Percentiles rank a stretch among this genome's conserved stretches.
Evolutionary conservation across 345 rosid genomes (phyloP).

Genomic region (Populus davidiana): DNA sequence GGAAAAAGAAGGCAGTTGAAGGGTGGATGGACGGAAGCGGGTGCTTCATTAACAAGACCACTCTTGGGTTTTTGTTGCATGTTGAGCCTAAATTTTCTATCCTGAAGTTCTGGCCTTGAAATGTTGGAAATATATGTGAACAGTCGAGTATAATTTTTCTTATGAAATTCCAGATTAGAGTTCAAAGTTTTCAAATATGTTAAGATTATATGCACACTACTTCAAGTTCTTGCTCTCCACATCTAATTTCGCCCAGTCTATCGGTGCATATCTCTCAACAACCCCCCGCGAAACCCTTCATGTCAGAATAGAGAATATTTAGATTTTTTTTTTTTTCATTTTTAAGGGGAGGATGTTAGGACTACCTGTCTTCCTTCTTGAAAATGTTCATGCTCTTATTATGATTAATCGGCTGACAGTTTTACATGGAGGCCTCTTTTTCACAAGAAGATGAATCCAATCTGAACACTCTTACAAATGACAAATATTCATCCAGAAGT

Average conservation of each 20-base stretch:
- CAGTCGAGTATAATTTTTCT: conserved; percentile 2
- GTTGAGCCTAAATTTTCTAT: conserved; percentile 16
- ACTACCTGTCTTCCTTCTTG: too few species aligned
- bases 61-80: conserved; percentile 20
- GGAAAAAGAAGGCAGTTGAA: neutral
- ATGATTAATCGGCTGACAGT: too few species aligned
- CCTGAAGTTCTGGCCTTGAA: conserved; percentile 13
- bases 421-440: too few species aligned
- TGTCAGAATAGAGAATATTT: neutral
- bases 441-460: too few species aligned
- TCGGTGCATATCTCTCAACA: too few species aligned
- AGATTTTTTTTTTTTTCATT: too few species aligned
- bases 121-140: conserved; percentile 16
- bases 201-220: neutral
- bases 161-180: neutral
- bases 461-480: neutral
- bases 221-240: neutral
- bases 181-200: neutral
- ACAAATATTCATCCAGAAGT: neutral
- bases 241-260: too few species aligned
- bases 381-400: too few species aligned
- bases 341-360: neutral
- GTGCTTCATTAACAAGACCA: neutral
- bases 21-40: conserved; percentile 6
- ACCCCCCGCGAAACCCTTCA: neutral